These are phyloP conservation scores for Tribonema minus DNA, from an alignment of 108 stramenopile genomes.

Conservation along the genomic window DNA sequence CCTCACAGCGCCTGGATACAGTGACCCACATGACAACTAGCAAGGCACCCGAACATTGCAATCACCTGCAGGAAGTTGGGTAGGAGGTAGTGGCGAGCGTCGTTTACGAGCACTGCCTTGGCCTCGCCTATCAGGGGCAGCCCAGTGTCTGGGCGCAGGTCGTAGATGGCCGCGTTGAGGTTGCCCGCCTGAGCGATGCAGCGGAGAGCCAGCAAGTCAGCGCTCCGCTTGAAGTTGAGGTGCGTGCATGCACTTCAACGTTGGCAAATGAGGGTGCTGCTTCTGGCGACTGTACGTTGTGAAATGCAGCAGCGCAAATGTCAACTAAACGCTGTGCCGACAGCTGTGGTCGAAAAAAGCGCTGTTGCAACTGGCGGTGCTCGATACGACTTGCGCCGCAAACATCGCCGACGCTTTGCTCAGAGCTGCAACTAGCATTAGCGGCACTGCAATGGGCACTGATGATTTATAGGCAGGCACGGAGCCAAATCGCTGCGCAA, in stretches of 20 bases:
- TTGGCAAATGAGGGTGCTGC: background rate
- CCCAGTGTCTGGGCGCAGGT: background rate
- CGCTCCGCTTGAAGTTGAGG: too few relatives aligned
- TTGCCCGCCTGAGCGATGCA: constrained; percentile 45
- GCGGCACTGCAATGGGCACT: background rate
- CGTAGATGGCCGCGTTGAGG: constrained; percentile 41
- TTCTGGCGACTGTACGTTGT: too few relatives aligned
- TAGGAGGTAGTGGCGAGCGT: constrained; percentile 37
- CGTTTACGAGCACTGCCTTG: constrained; percentile 18
- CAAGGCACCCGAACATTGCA: too few relatives aligned
- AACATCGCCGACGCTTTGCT: too few relatives aligned
- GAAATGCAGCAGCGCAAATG: background rate
- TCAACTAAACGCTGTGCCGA: background rate
- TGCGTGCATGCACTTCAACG: too few relatives aligned
- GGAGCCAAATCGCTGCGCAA: background rate
- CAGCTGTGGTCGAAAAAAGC: background rate
- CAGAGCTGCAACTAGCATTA: too few relatives aligned
- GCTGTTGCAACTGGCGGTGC: too few relatives aligned
- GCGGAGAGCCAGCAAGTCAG: too few relatives aligned
- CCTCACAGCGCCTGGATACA: too few relatives aligned
- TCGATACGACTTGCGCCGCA: too few relatives aligned
- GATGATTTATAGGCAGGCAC: background rate
- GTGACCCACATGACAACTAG: too few relatives aligned
- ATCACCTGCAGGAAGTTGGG: constrained; percentile 36
- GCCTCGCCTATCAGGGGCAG: constrained; percentile 14